phyloP scores from a whole-genome alignment of 2,329 filamentous ascomycete genomes.

The Cladosporium sphaerospermum region DNA sequence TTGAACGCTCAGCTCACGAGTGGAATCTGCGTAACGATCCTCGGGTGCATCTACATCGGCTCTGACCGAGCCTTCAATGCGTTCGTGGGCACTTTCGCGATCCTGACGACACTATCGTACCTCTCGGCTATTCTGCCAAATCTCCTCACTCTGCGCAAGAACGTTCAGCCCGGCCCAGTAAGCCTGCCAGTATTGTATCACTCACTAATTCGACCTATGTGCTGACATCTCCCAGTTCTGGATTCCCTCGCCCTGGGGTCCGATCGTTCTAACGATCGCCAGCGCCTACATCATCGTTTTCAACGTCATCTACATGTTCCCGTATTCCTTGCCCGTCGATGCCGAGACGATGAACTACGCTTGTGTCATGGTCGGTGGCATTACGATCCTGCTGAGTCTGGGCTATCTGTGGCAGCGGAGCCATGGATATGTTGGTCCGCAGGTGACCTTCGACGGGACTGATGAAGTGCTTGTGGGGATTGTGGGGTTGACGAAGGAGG shows the following conservation, averaged over 20 bases:
- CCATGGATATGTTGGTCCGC: conserved; percentile 35
- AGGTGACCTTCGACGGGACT: conserved; percentile 21
- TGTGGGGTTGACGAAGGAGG: conserved; percentile 14
- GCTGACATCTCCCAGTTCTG: conserved; percentile 37
- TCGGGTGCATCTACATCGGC: conserved; percentile 62
- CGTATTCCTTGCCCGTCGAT: conserved; percentile 42
- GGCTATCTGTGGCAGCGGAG: conserved; percentile 40
- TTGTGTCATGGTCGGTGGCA: conserved; percentile 46
- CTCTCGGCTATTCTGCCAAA: conserved; percentile 55
- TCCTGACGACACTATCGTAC: conserved; percentile 53
- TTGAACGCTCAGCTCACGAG: conserved; percentile 51
- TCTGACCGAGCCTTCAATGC: conserved; percentile 61
- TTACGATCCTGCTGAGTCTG: conserved; percentile 43
- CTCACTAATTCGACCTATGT: background rate
- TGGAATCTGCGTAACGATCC: conserved; percentile 45
- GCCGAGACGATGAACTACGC: conserved; percentile 50
- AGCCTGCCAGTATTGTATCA: background rate
- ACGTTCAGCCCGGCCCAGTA: conserved; percentile 47
- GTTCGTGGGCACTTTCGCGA: conserved; percentile 55
- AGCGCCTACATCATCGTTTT: conserved; percentile 55
- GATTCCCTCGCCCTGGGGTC: conserved; percentile 46
- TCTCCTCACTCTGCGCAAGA: conserved; percentile 32
- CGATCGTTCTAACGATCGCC: conserved; percentile 46
- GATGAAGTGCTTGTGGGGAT: conserved; percentile 24
- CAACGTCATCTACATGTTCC: conserved; percentile 58